Percentiles rank a stretch among this genome's conserved stretches.
Conservation (phyloP, 2,329 filamentous ascomycete genomes). For the Aspergillus sp. region DNA sequence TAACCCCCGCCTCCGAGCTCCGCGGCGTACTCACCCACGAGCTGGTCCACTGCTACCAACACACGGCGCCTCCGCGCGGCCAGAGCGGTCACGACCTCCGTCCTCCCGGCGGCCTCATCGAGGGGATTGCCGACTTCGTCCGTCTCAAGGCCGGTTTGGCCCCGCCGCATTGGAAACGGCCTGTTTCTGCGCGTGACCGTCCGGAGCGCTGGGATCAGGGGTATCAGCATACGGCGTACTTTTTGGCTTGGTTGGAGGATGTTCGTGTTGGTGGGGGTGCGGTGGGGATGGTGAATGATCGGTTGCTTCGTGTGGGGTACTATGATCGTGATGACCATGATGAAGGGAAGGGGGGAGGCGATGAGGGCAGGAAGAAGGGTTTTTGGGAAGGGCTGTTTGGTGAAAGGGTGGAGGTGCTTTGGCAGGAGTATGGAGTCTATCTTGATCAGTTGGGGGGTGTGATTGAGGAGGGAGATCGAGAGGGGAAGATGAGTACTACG, state of each 20-base stretch:
- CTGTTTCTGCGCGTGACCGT: conserved; percentile 44
- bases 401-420: conserved; percentile 65
- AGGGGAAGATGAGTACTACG: conserved; percentile 12
- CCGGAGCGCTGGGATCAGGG: conserved; percentile 77
- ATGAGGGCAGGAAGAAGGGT: neutral
- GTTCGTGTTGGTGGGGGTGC: conserved; percentile 65
- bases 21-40: conserved; percentile 85
- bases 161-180: conserved; percentile 78
- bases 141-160: conserved; percentile 69
- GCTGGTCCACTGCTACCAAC: conserved; percentile 92
- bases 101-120: conserved; percentile 73
- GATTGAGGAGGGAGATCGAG: neutral
- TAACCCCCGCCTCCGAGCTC: conserved; percentile 59
- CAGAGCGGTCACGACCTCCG: conserved; percentile 36
- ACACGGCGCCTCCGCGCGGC: conserved; percentile 57
- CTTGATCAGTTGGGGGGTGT: conserved; percentile 38
- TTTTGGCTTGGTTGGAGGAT: conserved; percentile 79
- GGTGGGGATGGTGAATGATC: conserved; percentile 58
- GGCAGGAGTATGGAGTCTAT: conserved; percentile 66
- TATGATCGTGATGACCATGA: conserved; percentile 22
- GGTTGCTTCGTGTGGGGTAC: conserved; percentile 37
- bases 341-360: neutral
- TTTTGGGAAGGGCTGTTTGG: conserved; percentile 59
- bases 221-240: conserved; percentile 90
- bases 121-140: conserved; percentile 93